Conservation (phyloP, 331 rosid genomes). For the Malus hybrid region DNA sequence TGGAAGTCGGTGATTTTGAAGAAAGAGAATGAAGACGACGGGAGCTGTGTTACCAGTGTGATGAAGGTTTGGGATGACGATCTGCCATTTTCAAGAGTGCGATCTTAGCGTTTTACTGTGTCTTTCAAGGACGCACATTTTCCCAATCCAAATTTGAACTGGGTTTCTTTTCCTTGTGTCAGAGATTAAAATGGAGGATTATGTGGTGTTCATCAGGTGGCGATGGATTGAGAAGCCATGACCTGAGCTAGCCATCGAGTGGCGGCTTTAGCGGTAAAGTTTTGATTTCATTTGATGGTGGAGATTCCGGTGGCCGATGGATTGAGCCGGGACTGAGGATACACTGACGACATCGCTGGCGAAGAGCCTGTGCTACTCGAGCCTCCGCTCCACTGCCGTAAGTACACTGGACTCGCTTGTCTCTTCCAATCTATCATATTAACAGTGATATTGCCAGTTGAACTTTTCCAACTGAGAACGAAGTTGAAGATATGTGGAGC, state of each 20-base stretch:
- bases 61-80: not conserved
- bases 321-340: constrained; percentile 63
- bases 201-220: constrained; percentile 40
- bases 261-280: constrained; percentile 89
- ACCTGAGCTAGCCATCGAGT: constrained; percentile 65
- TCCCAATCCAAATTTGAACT: not conserved
- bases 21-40: not conserved
- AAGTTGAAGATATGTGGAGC: no score
- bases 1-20: not conserved
- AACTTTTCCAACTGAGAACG: no score
- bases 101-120: constrained; percentile 27
- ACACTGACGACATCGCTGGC: constrained; percentile 94
- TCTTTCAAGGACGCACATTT: constrained; percentile 3
- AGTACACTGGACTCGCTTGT: constrained; percentile 65
- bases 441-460: no score
- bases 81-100: constrained; percentile 25
- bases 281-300: constrained; percentile 84
- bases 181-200: no score
- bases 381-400: constrained; percentile 89
- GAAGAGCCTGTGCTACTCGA: constrained; percentile 90
- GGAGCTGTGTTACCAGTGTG: not conserved
- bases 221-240: constrained; percentile 69
- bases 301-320: constrained; percentile 50
- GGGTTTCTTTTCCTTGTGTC: no score
- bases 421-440: constrained; percentile 79